Evolutionary conservation across 345 rosid species (phyloP), one percentile per base, ranked within the genome.

Genomic region (Pugionium dolabratum): DNA sequence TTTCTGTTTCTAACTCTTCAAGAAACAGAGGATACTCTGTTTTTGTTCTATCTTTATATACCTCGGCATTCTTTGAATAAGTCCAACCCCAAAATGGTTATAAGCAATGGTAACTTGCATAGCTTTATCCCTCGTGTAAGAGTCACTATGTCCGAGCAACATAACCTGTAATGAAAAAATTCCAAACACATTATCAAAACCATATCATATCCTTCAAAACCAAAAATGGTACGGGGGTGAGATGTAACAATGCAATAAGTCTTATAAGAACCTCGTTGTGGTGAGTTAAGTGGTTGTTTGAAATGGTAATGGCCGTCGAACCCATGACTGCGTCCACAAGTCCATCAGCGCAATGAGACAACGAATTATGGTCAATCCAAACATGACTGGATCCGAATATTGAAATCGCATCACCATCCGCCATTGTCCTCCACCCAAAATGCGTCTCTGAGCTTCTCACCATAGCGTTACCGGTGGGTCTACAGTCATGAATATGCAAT

Each of bases 21-120:
- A 51, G 18, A 54, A 66, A 54, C 62, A 53, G 71, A 66, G 53
- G 29, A 46, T 49, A 3, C 49, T 71, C 51, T 52, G 0, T 18
- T 18, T 18, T 18, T 18, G 18, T 18, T 18, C 18, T 18, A 18
- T 18, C 18, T 18, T 18, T 18, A 65, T 29, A 46, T 78, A 91
- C 96, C 98, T 85, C 7, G 98, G 98, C 98, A 92, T 92, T 65
- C 98, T 87, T 81, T 92, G 98, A 70, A 89, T 86, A 51, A 89
- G 95, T 36, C 98, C 98, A 60, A 82, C 85, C 10, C 98, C 98
- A 56, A 92, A 92, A 75, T 92, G 98, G 75, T 92, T 92, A 81
- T 87, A 92, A 29, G 98, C 96, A 64, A 92, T 89, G 41, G 98
- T 92, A 25, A 89, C 98, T 72, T 89, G 96, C 98, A 92, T 92